Evolutionary conservation across 176 grass and related monocot genomes (phyloP).

Genomic region (Dactylis glomerata): DNA sequence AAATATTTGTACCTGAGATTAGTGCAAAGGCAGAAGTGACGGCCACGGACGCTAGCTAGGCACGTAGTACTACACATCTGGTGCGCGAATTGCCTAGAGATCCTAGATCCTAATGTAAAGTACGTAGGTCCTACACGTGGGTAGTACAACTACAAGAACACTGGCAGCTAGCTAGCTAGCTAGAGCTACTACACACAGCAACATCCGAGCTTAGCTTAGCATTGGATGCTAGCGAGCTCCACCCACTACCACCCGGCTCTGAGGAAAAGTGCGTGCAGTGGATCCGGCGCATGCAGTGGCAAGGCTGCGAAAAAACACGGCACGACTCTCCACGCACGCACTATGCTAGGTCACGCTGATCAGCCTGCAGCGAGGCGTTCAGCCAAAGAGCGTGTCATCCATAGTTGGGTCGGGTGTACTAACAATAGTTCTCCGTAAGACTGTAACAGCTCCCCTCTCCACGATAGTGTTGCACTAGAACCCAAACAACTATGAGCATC

Average conservation of each 20-base stretch:
- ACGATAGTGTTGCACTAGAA: background rate
- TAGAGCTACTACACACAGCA: background rate
- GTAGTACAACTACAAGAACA: background rate
- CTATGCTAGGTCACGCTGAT: background rate
- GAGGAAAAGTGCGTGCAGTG: conserved; percentile 23
- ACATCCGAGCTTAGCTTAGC: background rate
- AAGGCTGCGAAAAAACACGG: conserved; percentile 18
- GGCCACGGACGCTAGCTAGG: background rate
- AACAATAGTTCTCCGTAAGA: no score
- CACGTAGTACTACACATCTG: background rate
- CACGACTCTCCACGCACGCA: conserved; percentile 28
- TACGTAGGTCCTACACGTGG: background rate
- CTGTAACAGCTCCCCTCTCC: no score
- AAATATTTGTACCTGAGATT: no score
- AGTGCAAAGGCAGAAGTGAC: background rate
- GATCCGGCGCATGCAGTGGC: conserved; percentile 34
- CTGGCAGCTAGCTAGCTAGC: background rate
- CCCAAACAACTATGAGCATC: background rate
- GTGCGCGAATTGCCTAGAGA: background rate
- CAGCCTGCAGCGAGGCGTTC: no score
- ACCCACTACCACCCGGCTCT: background rate
- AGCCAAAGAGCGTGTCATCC: background rate
- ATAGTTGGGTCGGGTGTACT: no score
- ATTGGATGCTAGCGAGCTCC: conserved; percentile 48
- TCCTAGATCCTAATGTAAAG: background rate